phyloP scores from a whole-genome alignment of 2,329 filamentous ascomycete genomes.

The Fusarium armeniacum region DNA sequence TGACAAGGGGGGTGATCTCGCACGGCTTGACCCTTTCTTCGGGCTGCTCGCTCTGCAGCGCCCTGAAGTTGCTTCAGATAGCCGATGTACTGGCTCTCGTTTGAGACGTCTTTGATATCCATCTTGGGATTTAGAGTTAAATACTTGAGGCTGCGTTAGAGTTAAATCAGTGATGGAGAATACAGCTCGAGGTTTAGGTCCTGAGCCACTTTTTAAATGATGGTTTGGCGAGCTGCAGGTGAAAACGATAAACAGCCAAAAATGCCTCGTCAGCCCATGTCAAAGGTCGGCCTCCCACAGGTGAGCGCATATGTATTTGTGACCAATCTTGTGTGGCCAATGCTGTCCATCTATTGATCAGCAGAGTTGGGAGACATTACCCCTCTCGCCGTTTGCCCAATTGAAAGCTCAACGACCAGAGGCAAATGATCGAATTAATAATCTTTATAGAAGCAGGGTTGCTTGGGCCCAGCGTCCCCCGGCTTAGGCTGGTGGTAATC shows the following conservation, averaged over 20 bases:
- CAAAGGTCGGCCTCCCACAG: not conserved
- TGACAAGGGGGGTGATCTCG: not conserved
- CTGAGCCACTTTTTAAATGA: not conserved
- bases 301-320: not conserved
- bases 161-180: not conserved
- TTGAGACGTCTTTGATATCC: slow-evolving; percentile 14
- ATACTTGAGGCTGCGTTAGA: not conserved
- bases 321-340: not conserved
- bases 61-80: slow-evolving; percentile 1
- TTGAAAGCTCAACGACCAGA: not conserved
- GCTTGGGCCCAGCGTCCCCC: too few species aligned
- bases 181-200: not conserved
- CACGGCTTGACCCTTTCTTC: slow-evolving; percentile 5
- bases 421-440: not conserved
- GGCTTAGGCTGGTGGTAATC: too few species aligned
- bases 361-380: not conserved
- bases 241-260: not conserved
- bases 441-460: not conserved
- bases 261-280: slow-evolving; percentile 1
- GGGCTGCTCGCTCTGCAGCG: not conserved
- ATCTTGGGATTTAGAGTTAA: not conserved
- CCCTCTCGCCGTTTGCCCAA: not conserved
- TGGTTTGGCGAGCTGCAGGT: not conserved
- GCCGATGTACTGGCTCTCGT: not conserved
- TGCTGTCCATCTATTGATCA: not conserved